Evolutionary conservation across 2,329 filamentous ascomycete genomes (phyloP).

Genomic region (Aschersonia sp.): DNA sequence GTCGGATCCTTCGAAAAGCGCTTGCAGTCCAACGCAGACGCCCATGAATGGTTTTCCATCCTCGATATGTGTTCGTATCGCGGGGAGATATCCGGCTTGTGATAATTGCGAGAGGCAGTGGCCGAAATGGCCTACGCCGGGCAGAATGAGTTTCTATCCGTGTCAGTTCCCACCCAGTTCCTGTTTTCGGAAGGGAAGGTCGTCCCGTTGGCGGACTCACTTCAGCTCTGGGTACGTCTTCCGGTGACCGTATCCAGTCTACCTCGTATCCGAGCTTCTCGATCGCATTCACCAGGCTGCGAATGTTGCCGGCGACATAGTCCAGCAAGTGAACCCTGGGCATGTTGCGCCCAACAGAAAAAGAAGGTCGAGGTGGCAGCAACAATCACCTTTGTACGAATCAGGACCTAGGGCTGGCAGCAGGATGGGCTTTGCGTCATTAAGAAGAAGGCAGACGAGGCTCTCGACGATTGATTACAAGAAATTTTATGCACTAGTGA

Average conservation of each 20-base stretch:
- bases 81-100: slow-evolving; percentile 68
- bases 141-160: slow-evolving; percentile 74
- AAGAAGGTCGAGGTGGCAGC: neutral
- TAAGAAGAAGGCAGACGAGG: too few relatives aligned
- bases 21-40: slow-evolving; percentile 90
- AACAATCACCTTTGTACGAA: too few relatives aligned
- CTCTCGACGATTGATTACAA: neutral
- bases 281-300: slow-evolving; percentile 92
- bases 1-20: slow-evolving; percentile 71
- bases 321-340: slow-evolving; percentile 65
- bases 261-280: slow-evolving; percentile 89
- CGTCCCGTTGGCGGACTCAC: slow-evolving; percentile 25
- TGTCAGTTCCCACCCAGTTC: neutral
- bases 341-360: slow-evolving; percentile 33
- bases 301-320: slow-evolving; percentile 93
- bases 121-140: slow-evolving; percentile 93
- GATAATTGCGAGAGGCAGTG: slow-evolving; percentile 82
- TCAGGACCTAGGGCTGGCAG: too few relatives aligned
- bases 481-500: neutral
- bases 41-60: slow-evolving; percentile 96
- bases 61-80: slow-evolving; percentile 68
- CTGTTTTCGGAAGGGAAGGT: slow-evolving; percentile 2
- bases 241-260: slow-evolving; percentile 77
- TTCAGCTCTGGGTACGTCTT: slow-evolving; percentile 73
- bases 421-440: too few relatives aligned